These are phyloP conservation scores for Amoebophrya sp. DNA, from an alignment of 169 alveolate genomes.

Conservation along the genomic window DNA sequence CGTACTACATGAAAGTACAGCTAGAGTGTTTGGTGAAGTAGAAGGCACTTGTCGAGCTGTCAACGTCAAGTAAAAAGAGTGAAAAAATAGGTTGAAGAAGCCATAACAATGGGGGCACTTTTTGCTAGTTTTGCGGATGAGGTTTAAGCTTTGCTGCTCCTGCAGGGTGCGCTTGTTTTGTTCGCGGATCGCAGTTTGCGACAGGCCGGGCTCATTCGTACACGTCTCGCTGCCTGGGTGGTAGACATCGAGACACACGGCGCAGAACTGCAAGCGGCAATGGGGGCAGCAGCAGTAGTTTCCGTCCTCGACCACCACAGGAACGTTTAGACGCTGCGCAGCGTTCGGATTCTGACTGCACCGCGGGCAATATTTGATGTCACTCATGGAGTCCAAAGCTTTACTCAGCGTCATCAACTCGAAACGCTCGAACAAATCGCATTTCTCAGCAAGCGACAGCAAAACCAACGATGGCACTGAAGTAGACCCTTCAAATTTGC, in stretches of 20 bases:
- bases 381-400: background rate
- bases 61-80: too few species aligned
- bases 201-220: background rate
- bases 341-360: background rate
- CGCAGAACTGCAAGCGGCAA: background rate
- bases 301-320: background rate
- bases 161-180: background rate
- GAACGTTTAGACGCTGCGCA: background rate
- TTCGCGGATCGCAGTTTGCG: too few species aligned
- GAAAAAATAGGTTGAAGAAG: too few species aligned
- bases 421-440: background rate
- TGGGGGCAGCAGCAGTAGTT: background rate
- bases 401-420: background rate
- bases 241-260: constrained; percentile 1
- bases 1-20: too few species aligned
- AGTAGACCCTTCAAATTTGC: too few species aligned
- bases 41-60: too few species aligned
- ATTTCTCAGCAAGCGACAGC: too few species aligned
- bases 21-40: too few species aligned
- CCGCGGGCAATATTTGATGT: background rate
- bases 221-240: background rate
- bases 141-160: background rate
- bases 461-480: too few species aligned
- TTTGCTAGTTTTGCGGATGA: background rate
- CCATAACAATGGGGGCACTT: background rate